These are phyloP conservation scores for Typha latifolia DNA, from an alignment of 176 grass and related monocot genomes.

Conservation along the genomic window DNA sequence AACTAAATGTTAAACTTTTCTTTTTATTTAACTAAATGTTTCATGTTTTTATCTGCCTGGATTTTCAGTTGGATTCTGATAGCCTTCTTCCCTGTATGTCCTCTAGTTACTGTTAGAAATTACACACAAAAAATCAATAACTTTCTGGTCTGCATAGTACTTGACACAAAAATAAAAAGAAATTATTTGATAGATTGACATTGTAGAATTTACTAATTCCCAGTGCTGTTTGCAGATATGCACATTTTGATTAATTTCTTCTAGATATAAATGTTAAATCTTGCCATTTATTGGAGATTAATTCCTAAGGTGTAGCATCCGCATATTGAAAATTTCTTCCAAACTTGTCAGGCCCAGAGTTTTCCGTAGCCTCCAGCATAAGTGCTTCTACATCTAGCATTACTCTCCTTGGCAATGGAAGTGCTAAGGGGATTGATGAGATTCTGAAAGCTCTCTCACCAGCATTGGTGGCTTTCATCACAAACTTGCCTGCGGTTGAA, in stretches of 20 bases:
- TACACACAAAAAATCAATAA: no score
- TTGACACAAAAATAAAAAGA: no score
- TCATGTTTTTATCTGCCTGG: no score
- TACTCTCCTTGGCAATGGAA: constrained; percentile 31
- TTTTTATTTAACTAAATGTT: no score
- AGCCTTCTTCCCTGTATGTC: no score
- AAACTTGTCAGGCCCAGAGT: constrained; percentile 43
- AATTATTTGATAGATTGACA: no score
- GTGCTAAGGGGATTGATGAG: constrained; percentile 51
- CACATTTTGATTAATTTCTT: no score
- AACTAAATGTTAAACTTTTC: no score
- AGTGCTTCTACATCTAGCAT: constrained; percentile 16
- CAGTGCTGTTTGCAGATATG: neutral
- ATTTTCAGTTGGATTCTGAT: no score
- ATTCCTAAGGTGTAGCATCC: neutral
- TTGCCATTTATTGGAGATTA: neutral
- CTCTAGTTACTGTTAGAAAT: no score
- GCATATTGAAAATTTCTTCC: constrained; percentile 1
- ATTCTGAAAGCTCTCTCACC: constrained; percentile 67
- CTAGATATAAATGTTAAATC: no score
- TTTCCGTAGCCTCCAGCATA: constrained; percentile 26
- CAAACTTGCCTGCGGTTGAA: constrained; percentile 80
- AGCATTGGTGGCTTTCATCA: constrained; percentile 40
- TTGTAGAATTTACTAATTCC: neutral
- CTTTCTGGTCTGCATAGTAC: no score